phyloP scores from a whole-genome alignment of 192 early-diverging fungal genomes.

The Coemansia brasiliensis region DNA sequence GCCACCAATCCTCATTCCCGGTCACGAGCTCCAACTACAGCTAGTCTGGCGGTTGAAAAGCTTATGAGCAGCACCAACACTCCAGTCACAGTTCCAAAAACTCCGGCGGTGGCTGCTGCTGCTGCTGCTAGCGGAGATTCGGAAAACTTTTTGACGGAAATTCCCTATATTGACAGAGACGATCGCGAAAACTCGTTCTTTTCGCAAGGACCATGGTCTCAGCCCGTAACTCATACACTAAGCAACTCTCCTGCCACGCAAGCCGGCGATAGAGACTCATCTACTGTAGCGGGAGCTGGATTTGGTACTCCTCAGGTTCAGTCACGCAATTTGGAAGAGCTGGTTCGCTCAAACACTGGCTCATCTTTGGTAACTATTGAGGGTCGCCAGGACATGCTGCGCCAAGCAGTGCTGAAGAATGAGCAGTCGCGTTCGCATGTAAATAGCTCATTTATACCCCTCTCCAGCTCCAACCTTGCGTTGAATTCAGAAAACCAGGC shows the following conservation, averaged over 20 bases:
- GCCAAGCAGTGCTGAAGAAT: slow-evolving; percentile 11
- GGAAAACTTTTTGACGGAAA: slow-evolving; percentile 28
- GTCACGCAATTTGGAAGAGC: slow-evolving; percentile 22
- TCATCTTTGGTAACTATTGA: slow-evolving; percentile 17
- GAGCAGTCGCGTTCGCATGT: slow-evolving; percentile 8
- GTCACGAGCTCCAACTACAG: slow-evolving; percentile 42
- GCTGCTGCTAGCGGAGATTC: background rate
- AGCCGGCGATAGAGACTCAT: slow-evolving; percentile 7
- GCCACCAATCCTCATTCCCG: slow-evolving; percentile 18
- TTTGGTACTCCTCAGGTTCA: background rate
- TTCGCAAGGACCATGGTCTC: slow-evolving; percentile 44
- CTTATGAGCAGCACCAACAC: slow-evolving; percentile 9
- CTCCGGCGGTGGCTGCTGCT: background rate
- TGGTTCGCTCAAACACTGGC: slow-evolving; percentile 38
- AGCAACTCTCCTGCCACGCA: slow-evolving; percentile 1
- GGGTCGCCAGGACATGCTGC: slow-evolving; percentile 29
- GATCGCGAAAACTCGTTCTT: slow-evolving; percentile 47
- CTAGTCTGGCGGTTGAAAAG: slow-evolving; percentile 50
- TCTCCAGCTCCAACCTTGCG: slow-evolving; percentile 37
- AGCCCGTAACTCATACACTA: slow-evolving; percentile 18
- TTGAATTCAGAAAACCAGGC: slow-evolving; percentile 7
- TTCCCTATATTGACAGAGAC: slow-evolving; percentile 50
- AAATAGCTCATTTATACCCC: slow-evolving; percentile 28
- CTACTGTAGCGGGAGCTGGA: slow-evolving; percentile 3
- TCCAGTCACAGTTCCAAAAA: background rate